Conservation (phyloP, 1,139 yeast genomes). For the Magnusiomyces magnusii region DNA sequence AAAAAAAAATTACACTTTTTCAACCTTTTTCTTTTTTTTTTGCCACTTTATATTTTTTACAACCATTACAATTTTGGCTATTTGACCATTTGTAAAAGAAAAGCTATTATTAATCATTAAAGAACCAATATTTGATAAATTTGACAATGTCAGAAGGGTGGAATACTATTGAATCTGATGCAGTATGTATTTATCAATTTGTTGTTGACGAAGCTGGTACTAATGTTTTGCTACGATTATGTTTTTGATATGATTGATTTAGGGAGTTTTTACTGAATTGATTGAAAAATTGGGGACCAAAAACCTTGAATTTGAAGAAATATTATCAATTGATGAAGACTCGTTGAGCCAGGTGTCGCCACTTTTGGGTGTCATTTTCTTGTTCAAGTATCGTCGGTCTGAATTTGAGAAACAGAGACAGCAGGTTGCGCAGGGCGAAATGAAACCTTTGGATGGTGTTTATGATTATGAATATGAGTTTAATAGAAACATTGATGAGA, state of each 20-base stretch:
- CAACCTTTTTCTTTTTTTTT: too few species aligned
- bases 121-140: not conserved
- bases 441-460: constrained; percentile 39
- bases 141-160: constrained; percentile 34
- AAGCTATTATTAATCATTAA: too few species aligned
- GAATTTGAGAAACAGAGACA: constrained; percentile 15
- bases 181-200: constrained; percentile 25
- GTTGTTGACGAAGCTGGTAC: too few species aligned
- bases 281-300: constrained; percentile 52
- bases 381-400: constrained; percentile 50
- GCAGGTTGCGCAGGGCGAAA: constrained; percentile 11
- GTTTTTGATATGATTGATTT: too few species aligned
- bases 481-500: too few species aligned
- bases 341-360: constrained; percentile 37
- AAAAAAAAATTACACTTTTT: too few species aligned
- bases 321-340: constrained; percentile 47
- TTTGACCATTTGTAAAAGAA: too few species aligned
- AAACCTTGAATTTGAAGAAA: constrained; percentile 53
- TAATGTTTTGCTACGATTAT: too few species aligned
- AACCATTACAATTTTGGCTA: too few species aligned
- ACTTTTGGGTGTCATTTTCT: constrained; percentile 53
- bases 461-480: constrained; percentile 32
- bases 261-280: constrained; percentile 60
- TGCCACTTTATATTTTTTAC: too few species aligned
- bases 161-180: constrained; percentile 69